phyloP scores from a whole-genome alignment of 371 early-diverging fungal species.

The Mortierella sp. region DNA sequence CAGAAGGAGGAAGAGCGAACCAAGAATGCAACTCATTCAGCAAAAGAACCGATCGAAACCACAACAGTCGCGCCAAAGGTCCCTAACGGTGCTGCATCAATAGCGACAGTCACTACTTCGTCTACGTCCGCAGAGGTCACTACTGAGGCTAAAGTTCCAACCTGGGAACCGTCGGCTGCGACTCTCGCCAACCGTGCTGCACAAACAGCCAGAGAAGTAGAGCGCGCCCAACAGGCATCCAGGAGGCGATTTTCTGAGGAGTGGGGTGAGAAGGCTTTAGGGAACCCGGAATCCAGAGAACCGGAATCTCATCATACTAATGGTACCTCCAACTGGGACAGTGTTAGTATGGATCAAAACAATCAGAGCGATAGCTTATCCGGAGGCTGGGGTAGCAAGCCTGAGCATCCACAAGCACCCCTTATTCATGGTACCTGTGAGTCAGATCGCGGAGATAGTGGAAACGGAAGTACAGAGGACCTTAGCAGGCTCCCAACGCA shows the following conservation, averaged over 20 bases:
- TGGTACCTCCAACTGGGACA: constrained; percentile 3
- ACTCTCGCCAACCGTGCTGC: constrained; percentile 48
- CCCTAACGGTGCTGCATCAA: background rate
- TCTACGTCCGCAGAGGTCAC: background rate
- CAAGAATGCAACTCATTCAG: background rate
- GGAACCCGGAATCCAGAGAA: background rate
- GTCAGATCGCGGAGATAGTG: constrained; percentile 22
- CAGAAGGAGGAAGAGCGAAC: constrained; percentile 17
- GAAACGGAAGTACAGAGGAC: constrained; percentile 28
- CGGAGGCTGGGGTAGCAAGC: background rate
- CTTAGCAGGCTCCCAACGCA: constrained; percentile 49
- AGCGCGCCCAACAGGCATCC: constrained; percentile 20
- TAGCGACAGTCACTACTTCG: background rate
- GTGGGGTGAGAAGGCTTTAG: constrained; percentile 8
- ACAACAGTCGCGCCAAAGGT: background rate
- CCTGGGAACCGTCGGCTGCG: constrained; percentile 48
- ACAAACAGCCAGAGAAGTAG: constrained; percentile 23
- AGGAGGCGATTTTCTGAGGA: constrained; percentile 21
- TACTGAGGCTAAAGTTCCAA: constrained; percentile 26
- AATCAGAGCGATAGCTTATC: background rate
- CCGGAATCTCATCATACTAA: constrained; percentile 5
- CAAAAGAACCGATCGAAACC: background rate
- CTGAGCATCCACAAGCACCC: background rate
- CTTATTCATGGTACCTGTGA: background rate
- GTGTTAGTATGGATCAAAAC: constrained; percentile 5